These are phyloP conservation scores for Ananas comosus DNA, from an alignment of 176 grass and related monocot species.

Conservation along the genomic window DNA sequence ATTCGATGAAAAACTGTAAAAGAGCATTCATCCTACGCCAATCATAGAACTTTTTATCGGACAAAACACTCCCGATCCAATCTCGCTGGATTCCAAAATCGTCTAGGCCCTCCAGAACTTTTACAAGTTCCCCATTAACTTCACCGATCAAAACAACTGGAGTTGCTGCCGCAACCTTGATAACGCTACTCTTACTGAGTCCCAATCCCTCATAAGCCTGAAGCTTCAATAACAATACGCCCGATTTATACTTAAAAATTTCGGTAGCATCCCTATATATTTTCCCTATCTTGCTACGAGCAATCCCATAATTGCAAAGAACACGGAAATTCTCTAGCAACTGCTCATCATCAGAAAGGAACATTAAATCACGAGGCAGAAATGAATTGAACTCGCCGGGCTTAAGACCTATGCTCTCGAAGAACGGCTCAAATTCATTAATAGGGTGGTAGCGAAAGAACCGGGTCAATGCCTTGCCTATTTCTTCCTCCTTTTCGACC, in stretches of 20 bases:
- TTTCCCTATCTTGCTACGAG: conserved; percentile 40
- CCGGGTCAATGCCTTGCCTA: conserved; percentile 19
- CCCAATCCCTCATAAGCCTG: conserved; percentile 41
- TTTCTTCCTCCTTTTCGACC: conserved; percentile 29
- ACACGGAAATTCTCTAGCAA: conserved; percentile 32
- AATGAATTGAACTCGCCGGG: conserved; percentile 22
- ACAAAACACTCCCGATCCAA: conserved; percentile 39
- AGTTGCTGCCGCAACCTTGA: conserved; percentile 37
- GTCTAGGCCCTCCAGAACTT: conserved; percentile 41
- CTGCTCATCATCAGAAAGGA: conserved; percentile 36
- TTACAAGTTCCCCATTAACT: conserved; percentile 23
- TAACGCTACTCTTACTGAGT: conserved; percentile 47
- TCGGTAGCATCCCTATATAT: conserved; percentile 34
- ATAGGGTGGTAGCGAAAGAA: conserved; percentile 47
- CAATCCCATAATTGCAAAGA: conserved; percentile 52
- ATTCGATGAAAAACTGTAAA: conserved; percentile 34
- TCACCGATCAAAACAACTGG: conserved; percentile 31
- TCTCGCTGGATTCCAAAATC: conserved; percentile 32
- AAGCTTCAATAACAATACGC: conserved; percentile 38
- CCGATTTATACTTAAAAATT: conserved; percentile 29
- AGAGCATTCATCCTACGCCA: conserved; percentile 41
- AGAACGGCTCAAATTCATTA: conserved; percentile 65
- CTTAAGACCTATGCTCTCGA: conserved; percentile 54
- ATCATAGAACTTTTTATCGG: conserved; percentile 32
- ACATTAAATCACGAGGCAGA: conserved; percentile 51